Evolutionary conservation across 2,329 filamentous ascomycete species (phyloP), one percentile per base, ranked within the genome.

Genomic region (Phialophora expanda): DNA sequence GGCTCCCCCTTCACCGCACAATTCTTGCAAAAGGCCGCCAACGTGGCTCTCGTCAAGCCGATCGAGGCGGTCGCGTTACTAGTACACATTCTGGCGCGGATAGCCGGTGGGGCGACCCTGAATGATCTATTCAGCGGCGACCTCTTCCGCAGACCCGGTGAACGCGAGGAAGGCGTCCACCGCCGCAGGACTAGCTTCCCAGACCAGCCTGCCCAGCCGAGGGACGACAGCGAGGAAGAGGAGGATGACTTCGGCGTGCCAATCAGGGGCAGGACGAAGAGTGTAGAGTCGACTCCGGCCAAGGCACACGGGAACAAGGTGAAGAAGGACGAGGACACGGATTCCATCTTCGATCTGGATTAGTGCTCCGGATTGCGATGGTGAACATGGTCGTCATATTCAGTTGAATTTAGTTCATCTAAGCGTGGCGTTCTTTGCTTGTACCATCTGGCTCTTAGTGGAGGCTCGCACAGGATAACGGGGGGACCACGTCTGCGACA

Each of bases 41-140:
- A 91, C 59, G 84, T 95, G 32, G 84, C 96, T 3, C 80, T 97
- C 14, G 88, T 90, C 0, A 92, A 92, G n/a, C 92, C 93, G 0
- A 86, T 89, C 38, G 87, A 93, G 72, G 84, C 96, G 1, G 85
- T 96, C 41, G 83, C 87, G 28, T 81, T 96, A 48, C 93, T 97
- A 83, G 84, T 97, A 4, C 87, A 88, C 63, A 91, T 97, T 64
- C 91, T 93, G 0, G 89, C 90, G 0, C 88, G 86, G 68, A 92
- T 97, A 68, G 85, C 88, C 1, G 78, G 78, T 54, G 82, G 82
- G 3, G 76, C 76, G 5, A 76, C 78, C 26, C 46, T 74, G 73
- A 62, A 72, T 71, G 68, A 75, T 64, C 61, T 75, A 62, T 38
- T 72, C 4, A 70, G 72, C 57, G 68, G 68, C 34, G 68, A 69